Base-by-base conservation (phyloP, 441 rosid species). In the Erodium texanum region DNA sequence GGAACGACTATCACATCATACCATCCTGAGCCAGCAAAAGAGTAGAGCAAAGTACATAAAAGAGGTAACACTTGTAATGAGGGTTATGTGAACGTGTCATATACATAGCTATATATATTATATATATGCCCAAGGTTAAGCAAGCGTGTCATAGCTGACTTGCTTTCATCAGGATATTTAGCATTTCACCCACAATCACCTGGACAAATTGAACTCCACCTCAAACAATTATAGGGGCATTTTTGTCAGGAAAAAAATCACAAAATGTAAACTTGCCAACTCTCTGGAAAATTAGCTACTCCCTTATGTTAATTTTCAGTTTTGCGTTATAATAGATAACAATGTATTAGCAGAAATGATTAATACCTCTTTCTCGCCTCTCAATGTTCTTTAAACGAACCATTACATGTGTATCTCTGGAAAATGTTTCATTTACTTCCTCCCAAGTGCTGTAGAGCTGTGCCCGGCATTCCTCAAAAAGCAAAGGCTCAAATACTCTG, bases 401-500 rank as follows among this genome's bases (percentile, higher is more conserved):
- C 77, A 78, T 80, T 75, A 85, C 69, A 73, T 84, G 89, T 11
- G 85, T 70, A 70, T 89, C 89, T 73, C 83, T 78, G 3, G 86
- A 73, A 75, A 71, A 74, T 64, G 94, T 81, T 81, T 94, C 99
- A 24, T 84, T 68, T 71, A 81, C 69, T 81, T 94, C 97, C 82
- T 94, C 99, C 99, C 96, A 94, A 5, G 96, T 77, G 81, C 96
- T 85, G 76, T 92, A 85, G 72, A 94, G 90, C 70, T 94, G 98
- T 38, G 99, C 99, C 61, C 99, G 96, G 68, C 99, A 94, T 74
- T 94, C 99, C 82, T 94, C 99, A 75, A 94, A 94, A 77, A 94
- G 97, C 78, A 94, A 72, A 70, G 99, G 99, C 78, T 94, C 99
- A 83, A 94, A 94, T 41, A 94, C 98, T 81, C 86, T 84, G 14